A percentile compares a stretch with the other conserved stretches of the same genome.
Evolutionary conservation across 225 moss, liverwort and hornwort genomes (phyloP).

Genomic region (Asterella californica): DNA sequence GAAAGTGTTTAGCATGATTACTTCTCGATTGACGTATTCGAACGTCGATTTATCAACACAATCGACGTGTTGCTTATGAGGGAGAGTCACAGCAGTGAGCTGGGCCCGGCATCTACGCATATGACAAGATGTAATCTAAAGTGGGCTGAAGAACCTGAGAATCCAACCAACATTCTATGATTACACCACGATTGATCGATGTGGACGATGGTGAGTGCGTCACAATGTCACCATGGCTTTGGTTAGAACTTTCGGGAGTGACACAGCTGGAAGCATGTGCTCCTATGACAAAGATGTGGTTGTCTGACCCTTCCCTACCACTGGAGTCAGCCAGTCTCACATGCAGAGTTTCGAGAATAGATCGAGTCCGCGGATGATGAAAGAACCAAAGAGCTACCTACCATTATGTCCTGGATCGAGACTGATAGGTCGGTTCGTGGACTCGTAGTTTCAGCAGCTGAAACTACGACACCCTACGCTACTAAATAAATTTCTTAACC

Average conservation of each 20-base stretch:
- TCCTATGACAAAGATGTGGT: neutral
- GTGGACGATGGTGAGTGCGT: neutral
- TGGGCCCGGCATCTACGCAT: neutral
- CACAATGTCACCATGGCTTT: conserved; percentile 3
- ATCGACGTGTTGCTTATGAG: conserved; percentile 16
- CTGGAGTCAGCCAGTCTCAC: neutral
- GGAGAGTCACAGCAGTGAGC: neutral
- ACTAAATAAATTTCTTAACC: neutral
- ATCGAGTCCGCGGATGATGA: neutral
- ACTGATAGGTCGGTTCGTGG: neutral
- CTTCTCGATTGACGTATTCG: conserved; percentile 3
- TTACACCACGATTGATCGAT: conserved; percentile 3
- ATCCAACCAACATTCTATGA: conserved; percentile 15
- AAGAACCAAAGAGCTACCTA: neutral
- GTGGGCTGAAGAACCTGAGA: neutral
- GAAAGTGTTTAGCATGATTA: neutral
- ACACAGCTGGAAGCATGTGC: conserved; percentile 11
- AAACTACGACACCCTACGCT: neutral
- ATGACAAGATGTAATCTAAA: conserved; percentile 8
- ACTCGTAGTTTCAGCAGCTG: neutral
- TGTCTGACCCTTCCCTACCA: neutral
- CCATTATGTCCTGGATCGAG: neutral
- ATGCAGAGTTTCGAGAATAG: neutral
- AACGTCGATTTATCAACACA: conserved; percentile 7
- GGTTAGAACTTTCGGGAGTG: neutral